Evolutionary conservation across 2,329 filamentous ascomycete genomes (phyloP), one percentile per base, ranked within the genome.

Genomic region (Pyrenophora seminiperda): DNA sequence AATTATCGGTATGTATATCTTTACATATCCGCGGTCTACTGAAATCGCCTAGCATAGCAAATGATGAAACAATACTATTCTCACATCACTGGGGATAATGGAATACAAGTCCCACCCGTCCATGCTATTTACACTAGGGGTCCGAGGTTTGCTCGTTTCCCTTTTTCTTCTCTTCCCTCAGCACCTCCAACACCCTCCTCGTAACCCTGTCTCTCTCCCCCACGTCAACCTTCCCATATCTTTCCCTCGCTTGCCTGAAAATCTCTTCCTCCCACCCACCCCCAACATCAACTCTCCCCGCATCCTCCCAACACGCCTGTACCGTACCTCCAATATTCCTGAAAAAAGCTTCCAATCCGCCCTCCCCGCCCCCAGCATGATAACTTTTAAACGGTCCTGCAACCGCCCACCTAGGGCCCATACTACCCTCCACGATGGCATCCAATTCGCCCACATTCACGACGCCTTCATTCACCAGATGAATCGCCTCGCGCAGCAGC

Each of bases 321-420:
- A 84, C 77, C 1, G 81, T 83, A 9, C 75, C 76, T 5, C 80
- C 81, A 58, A 85, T 78, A 58, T 84, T 84, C 37, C 77, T 73
- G 57, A 84, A 75, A 50, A 84, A 83, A 0, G 74, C 77, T 10
- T 73, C 67, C 47, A 84, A 66, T 1, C 83, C 82, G 2, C 75
- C 77, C 9, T 75, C 72, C 2, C 83, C 82, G 9, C 83, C 82
- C 2, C 82, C 82, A 42, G 81, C 81, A 69, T 82, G 79, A 68
- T 84, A 85, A 40, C 79, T 80, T 64, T 81, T 81, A 62, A 84
- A 84, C 3, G 81, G 79, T 1, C 82, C 82, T 17, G 78, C 65
- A 7, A 61, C 59, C 1, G 55, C 59, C 52, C 65, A 62, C 4
- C 64, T 51, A 15, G 65, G 65, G 1, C 66, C 64, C 57, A 68